These are phyloP conservation scores for Aspergillus sojae DNA, from an alignment of 2,329 filamentous ascomycete species.

Conservation along the genomic window DNA sequence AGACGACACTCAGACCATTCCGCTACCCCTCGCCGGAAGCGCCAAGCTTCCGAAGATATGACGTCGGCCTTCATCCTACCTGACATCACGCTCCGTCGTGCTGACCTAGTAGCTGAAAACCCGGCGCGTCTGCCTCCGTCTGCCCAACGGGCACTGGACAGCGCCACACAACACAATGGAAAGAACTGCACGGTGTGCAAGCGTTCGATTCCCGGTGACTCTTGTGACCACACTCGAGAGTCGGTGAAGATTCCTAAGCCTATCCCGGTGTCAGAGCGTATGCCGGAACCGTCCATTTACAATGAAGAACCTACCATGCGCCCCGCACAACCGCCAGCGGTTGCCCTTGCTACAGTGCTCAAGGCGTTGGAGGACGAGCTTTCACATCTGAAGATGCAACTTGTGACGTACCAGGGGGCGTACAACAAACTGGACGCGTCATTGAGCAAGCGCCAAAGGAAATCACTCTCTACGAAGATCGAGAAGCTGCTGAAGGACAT, in stretches of 20 bases:
- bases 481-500: conserved; percentile 64
- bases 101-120: conserved; percentile 31
- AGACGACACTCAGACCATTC: conserved; percentile 50
- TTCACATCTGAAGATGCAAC: conserved; percentile 70
- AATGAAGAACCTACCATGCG: conserved; percentile 63
- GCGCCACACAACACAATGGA: conserved; percentile 52
- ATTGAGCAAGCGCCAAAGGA: conserved; percentile 66
- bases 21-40: conserved; percentile 53
- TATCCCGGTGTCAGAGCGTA: conserved; percentile 54
- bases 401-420: conserved; percentile 62
- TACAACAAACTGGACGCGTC: conserved; percentile 71
- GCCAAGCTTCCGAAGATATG: conserved; percentile 55
- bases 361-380: conserved; percentile 81
- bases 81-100: conserved; percentile 58
- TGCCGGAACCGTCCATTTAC: conserved; percentile 44
- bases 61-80: conserved; percentile 67
- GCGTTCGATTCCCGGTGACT: conserved; percentile 41
- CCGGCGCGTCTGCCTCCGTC: conserved; percentile 40
- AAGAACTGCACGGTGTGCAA: conserved; percentile 61
- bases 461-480: conserved; percentile 63
- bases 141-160: conserved; percentile 45
- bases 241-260: conserved; percentile 52
- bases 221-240: conserved; percentile 35
- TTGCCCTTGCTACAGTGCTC: conserved; percentile 79
- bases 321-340: conserved; percentile 66